Percentiles rank a stretch among this genome's conserved stretches.
Conservation (phyloP, 176 grass and related monocot genomes). For the Dendrocalamus sinicus region DNA sequence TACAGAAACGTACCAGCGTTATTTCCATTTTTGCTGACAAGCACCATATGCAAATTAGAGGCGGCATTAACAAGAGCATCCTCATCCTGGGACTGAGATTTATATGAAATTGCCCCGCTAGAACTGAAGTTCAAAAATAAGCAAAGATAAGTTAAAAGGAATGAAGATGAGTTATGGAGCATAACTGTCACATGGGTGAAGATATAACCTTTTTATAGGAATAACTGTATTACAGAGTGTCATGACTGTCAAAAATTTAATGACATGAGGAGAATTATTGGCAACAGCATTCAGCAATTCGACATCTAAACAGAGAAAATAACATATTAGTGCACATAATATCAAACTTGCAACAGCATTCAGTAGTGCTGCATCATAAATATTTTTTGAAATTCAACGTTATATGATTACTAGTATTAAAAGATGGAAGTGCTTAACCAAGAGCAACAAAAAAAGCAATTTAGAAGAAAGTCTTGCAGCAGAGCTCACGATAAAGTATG, state of each 20-base stretch:
- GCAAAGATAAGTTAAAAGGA: conserved; percentile 16
- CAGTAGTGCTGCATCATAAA: conserved; percentile 54
- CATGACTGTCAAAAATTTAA: conserved; percentile 93
- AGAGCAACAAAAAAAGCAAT: not conserved
- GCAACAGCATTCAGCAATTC: conserved; percentile 88
- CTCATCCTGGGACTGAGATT: conserved; percentile 98
- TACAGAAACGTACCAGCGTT: conserved; percentile 63
- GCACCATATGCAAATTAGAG: conserved; percentile 83
- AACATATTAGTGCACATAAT: conserved; percentile 34
- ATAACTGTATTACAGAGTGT: conserved; percentile 95
- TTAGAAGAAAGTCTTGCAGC: not conserved
- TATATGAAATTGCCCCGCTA: conserved; percentile 77
- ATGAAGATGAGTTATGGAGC: not conserved
- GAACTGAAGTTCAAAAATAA: conserved; percentile 52
- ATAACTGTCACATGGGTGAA: conserved; percentile 14
- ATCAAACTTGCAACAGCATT: conserved; percentile 52
- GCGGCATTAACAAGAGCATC: conserved; percentile 97
- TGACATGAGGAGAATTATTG: conserved; percentile 66
- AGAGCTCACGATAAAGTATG: not conserved
- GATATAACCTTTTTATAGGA: conserved; percentile 81
- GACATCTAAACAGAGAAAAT: conserved; percentile 67
- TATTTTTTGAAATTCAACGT: conserved; percentile 29
- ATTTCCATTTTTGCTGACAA: conserved; percentile 79
- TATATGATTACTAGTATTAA: conserved; percentile 20
- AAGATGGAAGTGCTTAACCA: conserved; percentile 20